These are phyloP conservation scores for Ceratocystis variospora DNA, from an alignment of 2,329 filamentous ascomycete species.

Conservation along the genomic window DNA sequence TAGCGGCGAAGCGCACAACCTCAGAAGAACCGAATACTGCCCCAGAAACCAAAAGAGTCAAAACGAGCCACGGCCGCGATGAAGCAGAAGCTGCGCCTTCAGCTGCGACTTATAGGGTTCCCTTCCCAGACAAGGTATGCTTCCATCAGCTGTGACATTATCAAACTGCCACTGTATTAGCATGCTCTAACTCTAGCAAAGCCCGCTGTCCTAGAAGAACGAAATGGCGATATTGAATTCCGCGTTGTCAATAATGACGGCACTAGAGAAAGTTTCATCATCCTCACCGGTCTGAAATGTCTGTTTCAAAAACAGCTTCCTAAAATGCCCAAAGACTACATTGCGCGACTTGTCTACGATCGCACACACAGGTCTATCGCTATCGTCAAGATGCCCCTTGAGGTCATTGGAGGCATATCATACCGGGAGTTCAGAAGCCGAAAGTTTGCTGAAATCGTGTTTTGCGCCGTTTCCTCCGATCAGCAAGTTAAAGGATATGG, in stretches of 20 bases:
- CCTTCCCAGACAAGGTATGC: slow-evolving; percentile 3
- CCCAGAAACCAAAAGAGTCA: background rate
- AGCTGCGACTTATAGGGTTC: background rate
- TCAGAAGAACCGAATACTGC: slow-evolving; percentile 3
- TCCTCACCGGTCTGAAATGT: slow-evolving; percentile 88
- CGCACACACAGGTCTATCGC: slow-evolving; percentile 91
- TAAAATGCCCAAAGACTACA: slow-evolving; percentile 99
- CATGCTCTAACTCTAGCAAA: slow-evolving; percentile 25
- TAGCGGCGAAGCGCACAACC: background rate
- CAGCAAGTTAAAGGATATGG: slow-evolving; percentile 99
- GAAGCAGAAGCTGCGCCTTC: background rate
- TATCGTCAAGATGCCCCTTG: slow-evolving; percentile 90
- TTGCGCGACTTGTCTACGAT: slow-evolving; percentile 92
- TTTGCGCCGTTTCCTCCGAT: slow-evolving; percentile 92
- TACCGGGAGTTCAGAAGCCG: slow-evolving; percentile 88
- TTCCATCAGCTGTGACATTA: background rate
- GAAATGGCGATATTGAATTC: slow-evolving; percentile 89
- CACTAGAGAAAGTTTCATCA: slow-evolving; percentile 74
- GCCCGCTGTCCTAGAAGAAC: slow-evolving; percentile 86
- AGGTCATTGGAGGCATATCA: slow-evolving; percentile 93
- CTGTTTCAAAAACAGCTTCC: slow-evolving; percentile 97
- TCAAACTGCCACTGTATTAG: background rate
- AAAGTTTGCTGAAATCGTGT: slow-evolving; percentile 94
- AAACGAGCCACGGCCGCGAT: slow-evolving; percentile 2
- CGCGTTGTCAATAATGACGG: slow-evolving; percentile 96